Base-by-base conservation (phyloP, 441 rosid genomes). In the Syzygium malaccense region DNA sequence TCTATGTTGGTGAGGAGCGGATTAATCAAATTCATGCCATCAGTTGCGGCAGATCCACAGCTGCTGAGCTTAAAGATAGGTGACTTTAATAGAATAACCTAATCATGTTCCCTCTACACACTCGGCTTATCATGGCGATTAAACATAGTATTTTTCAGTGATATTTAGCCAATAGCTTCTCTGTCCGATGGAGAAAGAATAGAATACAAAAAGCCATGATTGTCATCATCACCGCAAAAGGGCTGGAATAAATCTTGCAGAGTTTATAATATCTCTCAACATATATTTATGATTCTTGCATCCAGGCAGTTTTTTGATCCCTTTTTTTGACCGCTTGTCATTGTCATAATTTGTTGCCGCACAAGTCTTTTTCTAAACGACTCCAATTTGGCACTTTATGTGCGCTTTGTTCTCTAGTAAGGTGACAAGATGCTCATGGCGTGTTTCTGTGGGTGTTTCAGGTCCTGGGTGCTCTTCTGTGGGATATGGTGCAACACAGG, bases 391-490 rank as follows among this genome's bases (percentile, higher is more conserved):
- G 26, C 25, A 79, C 85, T 88, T 90, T 86, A 30, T 55, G 20
- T 54, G 57, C 88, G 88, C 80, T 68, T 64, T 92, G 94, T 90
- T 90, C 89, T 93, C 85, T 88, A 56, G 57, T 85, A 87, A 91
- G 92, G 93, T 90, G 93, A 93, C 95, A 93, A 92, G 92, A 87
- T 90, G 90, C 89, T 88, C n/a, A 14, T 75, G 23, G 80, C 26
- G 83, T 75, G 51, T 41, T 37, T 75, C 0, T 85, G 86, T 84
- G 86, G 85, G 20, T 90, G 93, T 91, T 92, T 88, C 94, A 97
- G 99, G 99, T 66, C 99, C 99, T 87, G 99, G 99, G 58, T 97
- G 99, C 92, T 97, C 99, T 88, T 97, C 99, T 87, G 96, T 97
- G 90, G 99, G 98, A 89, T 95, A 97, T 87, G 99, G 99, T 80